phyloP scores from a whole-genome alignment of 192 early-diverging fungal species.

The Linnemannia exigua region DNA sequence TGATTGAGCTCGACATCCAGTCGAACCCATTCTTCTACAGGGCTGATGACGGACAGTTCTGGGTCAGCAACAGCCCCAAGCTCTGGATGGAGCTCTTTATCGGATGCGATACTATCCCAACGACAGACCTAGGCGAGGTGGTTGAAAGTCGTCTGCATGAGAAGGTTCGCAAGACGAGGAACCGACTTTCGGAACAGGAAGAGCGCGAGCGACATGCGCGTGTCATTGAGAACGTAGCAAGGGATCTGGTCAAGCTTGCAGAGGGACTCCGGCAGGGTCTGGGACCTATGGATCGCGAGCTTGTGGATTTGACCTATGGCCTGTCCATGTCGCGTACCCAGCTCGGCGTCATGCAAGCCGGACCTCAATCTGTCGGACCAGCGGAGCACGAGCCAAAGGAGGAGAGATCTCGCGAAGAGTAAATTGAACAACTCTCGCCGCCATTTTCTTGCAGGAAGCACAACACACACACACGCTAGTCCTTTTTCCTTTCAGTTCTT shows the following conservation, averaged over 20 bases:
- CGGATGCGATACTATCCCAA: conserved; percentile 56
- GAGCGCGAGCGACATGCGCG: conserved; percentile 53
- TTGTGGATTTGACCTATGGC: conserved; percentile 45
- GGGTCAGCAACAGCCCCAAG: conserved; percentile 55
- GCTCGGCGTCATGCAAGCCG: conserved; percentile 45
- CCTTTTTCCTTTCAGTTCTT: background rate
- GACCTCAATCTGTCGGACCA: background rate
- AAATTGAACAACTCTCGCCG: background rate
- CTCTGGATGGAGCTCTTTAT: conserved; percentile 58
- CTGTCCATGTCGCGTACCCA: conserved; percentile 48
- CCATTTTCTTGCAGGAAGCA: background rate
- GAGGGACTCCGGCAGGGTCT: conserved; percentile 34
- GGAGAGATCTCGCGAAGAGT: conserved; percentile 50
- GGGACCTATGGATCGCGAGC: conserved; percentile 42
- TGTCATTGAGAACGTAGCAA: conserved; percentile 50
- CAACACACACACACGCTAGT: background rate
- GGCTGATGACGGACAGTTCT: conserved; percentile 51
- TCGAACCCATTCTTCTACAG: conserved; percentile 54
- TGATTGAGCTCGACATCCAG: conserved; percentile 48
- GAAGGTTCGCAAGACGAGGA: conserved; percentile 54
- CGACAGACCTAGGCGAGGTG: conserved; percentile 48
- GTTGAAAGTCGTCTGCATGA: conserved; percentile 52
- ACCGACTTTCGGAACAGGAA: conserved; percentile 43
- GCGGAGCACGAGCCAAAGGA: conserved; percentile 37
- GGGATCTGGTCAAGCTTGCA: conserved; percentile 42